Conservation (phyloP, 345 rosid genomes). For the Eucalyptus decipiens region DNA sequence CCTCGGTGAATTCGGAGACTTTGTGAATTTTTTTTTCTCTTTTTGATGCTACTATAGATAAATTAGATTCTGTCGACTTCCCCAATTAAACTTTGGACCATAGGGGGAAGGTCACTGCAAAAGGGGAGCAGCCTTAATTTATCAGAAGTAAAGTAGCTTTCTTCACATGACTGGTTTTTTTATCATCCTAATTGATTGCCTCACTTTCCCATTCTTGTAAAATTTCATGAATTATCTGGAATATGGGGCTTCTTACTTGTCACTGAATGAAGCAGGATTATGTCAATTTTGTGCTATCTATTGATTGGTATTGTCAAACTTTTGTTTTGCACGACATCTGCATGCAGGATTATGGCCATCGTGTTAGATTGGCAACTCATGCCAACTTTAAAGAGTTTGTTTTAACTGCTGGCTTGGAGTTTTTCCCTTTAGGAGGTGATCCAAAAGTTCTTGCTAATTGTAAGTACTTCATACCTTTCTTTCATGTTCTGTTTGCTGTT, state of each 20-base stretch:
- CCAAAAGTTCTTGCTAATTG: conserved; percentile 97
- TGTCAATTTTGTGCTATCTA: background rate
- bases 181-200: background rate
- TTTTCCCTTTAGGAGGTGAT: conserved; percentile 93
- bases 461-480: conserved; percentile 33
- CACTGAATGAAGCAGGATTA: background rate
- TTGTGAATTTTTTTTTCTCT: background rate
- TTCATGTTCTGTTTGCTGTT: background rate
- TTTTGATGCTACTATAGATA: background rate
- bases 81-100: background rate
- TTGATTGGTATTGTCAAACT: background rate
- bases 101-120: background rate
- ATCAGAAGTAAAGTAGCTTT: background rate
- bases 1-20: background rate
- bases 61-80: background rate
- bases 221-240: background rate
- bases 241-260: background rate
- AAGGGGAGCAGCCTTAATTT: background rate
- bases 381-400: conserved; percentile 98
- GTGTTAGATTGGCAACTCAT: conserved; percentile 99
- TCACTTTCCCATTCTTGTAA: background rate
- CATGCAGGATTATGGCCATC: conserved; percentile 97
- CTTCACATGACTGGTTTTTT: background rate
- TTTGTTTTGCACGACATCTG: background rate
- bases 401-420: conserved; percentile 95